Conservation (phyloP, 441 rosid species). For the Pelargonium citronellum region DNA sequence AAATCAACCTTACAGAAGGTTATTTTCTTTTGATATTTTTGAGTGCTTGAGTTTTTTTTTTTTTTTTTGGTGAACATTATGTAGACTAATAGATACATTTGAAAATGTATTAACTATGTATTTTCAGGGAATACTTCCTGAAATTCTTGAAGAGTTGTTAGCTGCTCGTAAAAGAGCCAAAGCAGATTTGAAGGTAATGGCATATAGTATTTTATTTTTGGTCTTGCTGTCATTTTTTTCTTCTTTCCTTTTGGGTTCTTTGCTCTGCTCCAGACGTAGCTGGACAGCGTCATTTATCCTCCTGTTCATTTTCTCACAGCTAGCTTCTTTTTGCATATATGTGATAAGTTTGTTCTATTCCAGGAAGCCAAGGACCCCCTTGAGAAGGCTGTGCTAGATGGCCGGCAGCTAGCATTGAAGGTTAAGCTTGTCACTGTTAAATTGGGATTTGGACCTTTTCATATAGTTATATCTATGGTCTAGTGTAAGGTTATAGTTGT, state of each 20-base stretch:
- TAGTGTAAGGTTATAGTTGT: not conserved
- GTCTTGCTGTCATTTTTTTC: conserved; percentile 15
- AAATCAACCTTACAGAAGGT: conserved; percentile 88
- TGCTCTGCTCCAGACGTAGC: conserved; percentile 9
- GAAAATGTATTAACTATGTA: conserved; percentile 2
- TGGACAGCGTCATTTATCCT: not conserved
- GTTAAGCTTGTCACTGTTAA: conserved; percentile 31
- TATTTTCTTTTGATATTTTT: not conserved
- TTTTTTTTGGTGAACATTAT: not conserved
- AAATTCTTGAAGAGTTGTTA: conserved; percentile 92
- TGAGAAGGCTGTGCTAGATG: conserved; percentile 95
- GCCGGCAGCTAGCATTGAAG: conserved; percentile 94
- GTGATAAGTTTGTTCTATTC: conserved; percentile 24
- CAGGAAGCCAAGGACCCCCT: conserved; percentile 97
- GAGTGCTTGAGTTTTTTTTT: not conserved
- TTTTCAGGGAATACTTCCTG: conserved; percentile 94
- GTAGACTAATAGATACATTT: not conserved
- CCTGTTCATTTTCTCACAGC: conserved; percentile 11
- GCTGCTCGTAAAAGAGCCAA: conserved; percentile 94
- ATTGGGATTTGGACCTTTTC: conserved; percentile 7
- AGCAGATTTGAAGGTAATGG: conserved; percentile 80
- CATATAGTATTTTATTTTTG: conserved; percentile 4
- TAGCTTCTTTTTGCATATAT: conserved; percentile 13
- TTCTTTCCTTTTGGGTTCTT: conserved; percentile 2
- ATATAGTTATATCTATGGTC: not conserved